Evolutionary conservation across 1,139 yeast species (phyloP).

Genomic region (Chernovozyma aurita): DNA sequence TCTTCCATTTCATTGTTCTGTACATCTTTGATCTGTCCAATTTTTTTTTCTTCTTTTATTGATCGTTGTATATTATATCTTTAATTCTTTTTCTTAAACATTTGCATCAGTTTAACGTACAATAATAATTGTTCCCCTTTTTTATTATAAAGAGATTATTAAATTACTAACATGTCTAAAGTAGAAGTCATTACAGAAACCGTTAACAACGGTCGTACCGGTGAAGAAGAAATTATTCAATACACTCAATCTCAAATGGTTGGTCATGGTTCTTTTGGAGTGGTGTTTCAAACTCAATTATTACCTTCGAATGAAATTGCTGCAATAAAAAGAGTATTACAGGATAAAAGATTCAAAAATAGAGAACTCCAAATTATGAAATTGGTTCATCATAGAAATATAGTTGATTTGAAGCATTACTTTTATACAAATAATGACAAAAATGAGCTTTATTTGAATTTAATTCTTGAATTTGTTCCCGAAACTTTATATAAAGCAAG

Average conservation of each 20-base stretch:
- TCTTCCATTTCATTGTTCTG: too few relatives aligned
- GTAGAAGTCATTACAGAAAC: constrained; percentile 62
- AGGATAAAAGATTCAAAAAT: constrained; percentile 92
- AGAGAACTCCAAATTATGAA: constrained; percentile 97
- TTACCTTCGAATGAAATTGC: constrained; percentile 73
- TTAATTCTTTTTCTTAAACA: too few relatives aligned
- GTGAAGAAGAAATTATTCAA: constrained; percentile 54
- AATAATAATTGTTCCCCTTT: too few relatives aligned
- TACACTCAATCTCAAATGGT: constrained; percentile 81
- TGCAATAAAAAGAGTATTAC: constrained; percentile 91
- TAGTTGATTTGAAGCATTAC: constrained; percentile 83
- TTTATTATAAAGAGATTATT: neutral
- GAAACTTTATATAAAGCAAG: constrained; percentile 91
- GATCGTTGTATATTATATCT: too few relatives aligned
- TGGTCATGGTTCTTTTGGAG: constrained; percentile 97
- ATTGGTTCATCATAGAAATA: constrained; percentile 76
- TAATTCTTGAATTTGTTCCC: constrained; percentile 88
- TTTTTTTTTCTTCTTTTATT: too few relatives aligned
- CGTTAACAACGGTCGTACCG: constrained; percentile 73
- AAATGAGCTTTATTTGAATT: constrained; percentile 79
- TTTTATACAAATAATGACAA: constrained; percentile 79
- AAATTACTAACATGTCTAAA: constrained; percentile 37
- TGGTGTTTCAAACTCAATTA: constrained; percentile 83
- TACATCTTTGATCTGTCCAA: too few relatives aligned
- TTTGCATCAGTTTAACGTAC: too few relatives aligned